These are phyloP conservation scores for Lipomyces mesembrius DNA, from an alignment of 805 yeast species.

Conservation along the genomic window DNA sequence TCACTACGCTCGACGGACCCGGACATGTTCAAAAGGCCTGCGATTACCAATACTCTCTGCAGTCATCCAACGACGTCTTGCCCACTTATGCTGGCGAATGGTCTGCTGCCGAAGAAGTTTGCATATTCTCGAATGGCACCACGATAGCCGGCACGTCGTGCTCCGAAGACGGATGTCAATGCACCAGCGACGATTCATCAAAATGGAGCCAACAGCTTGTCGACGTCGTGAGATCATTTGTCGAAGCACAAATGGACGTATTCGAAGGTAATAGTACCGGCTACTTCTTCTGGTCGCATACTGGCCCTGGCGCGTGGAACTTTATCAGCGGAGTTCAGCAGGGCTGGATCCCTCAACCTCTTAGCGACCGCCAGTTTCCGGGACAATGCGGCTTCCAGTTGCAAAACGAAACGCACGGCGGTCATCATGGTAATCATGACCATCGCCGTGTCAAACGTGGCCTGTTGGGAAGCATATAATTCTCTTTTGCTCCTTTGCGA, in stretches of 20 bases:
- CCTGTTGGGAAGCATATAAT: slow-evolving; percentile 6
- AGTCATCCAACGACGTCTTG: slow-evolving; percentile 15
- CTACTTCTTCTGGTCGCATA: slow-evolving; percentile 93
- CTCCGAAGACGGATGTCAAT: slow-evolving; percentile 65
- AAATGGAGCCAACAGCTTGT: slow-evolving; percentile 65
- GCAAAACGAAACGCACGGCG: neutral
- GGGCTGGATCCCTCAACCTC: slow-evolving; percentile 80
- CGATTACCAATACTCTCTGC: slow-evolving; percentile 12
- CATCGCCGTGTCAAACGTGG: slow-evolving; percentile 14
- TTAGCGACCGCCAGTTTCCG: slow-evolving; percentile 67
- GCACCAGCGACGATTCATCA: slow-evolving; percentile 49
- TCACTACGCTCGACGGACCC: slow-evolving; percentile 20
- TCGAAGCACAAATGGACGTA: slow-evolving; percentile 91
- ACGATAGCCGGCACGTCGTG: slow-evolving; percentile 91
- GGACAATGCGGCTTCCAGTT: slow-evolving; percentile 59
- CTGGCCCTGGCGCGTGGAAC: slow-evolving; percentile 88
- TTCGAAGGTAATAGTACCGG: slow-evolving; percentile 67
- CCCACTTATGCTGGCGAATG: slow-evolving; percentile 76
- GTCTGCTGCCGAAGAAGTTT: slow-evolving; percentile 65
- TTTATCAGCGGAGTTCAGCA: slow-evolving; percentile 60
- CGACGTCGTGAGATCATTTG: slow-evolving; percentile 64
- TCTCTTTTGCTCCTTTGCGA: too few relatives aligned
- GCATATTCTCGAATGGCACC: slow-evolving; percentile 49
- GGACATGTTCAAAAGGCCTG: slow-evolving; percentile 28
- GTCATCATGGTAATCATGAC: neutral